Evolutionary conservation across 1,139 yeast genomes (phyloP).

Genomic region (Waltiozyma solani): DNA sequence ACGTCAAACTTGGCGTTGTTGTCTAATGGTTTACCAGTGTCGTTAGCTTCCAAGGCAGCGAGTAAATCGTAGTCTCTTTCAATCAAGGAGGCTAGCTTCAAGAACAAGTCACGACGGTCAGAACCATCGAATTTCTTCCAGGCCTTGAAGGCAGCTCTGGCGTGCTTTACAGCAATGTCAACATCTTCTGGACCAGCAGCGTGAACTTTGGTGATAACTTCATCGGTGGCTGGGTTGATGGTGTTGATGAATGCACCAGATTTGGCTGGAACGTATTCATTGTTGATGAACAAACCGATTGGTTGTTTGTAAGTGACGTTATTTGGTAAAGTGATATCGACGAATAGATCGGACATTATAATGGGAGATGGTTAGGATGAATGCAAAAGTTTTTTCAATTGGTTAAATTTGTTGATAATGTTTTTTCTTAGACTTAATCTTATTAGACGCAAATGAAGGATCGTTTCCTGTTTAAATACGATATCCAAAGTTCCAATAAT

Average conservation of each 20-base stretch:
- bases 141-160: conserved; percentile 53
- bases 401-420: no score
- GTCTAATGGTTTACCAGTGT: conserved; percentile 53
- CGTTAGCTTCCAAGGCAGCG: conserved; percentile 52
- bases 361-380: not conserved
- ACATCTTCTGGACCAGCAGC: conserved; percentile 64
- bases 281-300: conserved; percentile 53
- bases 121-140: conserved; percentile 41
- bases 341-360: conserved; percentile 11
- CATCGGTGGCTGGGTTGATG: conserved; percentile 57
- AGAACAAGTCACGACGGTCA: conserved; percentile 36
- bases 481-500: no score
- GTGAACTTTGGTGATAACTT: conserved; percentile 52
- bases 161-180: conserved; percentile 67
- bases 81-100: conserved; percentile 41
- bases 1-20: conserved; percentile 52
- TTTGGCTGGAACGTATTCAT: conserved; percentile 39
- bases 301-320: conserved; percentile 33
- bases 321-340: conserved; percentile 14
- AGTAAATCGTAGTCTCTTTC: conserved; percentile 38
- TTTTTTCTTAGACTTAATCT: no score
- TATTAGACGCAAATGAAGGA: no score
- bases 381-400: no score
- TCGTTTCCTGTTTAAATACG: not conserved
- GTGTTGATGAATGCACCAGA: conserved; percentile 45